phyloP scores from a whole-genome alignment of 2,329 filamentous ascomycete genomes.

The Exophiala bonariae region DNA sequence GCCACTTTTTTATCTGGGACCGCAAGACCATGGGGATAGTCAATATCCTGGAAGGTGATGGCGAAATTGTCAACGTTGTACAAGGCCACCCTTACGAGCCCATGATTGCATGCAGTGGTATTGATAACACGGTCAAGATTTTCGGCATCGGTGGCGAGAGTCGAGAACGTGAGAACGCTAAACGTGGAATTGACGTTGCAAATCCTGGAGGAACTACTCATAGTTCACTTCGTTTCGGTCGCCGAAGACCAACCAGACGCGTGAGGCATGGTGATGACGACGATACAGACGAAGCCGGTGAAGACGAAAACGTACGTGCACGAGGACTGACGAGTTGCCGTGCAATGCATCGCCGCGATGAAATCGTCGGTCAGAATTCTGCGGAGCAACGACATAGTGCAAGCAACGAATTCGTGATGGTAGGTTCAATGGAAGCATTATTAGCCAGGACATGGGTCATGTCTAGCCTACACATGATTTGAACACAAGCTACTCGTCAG shows the following conservation, averaged over 20 bases:
- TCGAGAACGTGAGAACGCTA: conserved; percentile 57
- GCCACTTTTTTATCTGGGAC: conserved; percentile 70
- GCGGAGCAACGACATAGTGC: conserved; percentile 58
- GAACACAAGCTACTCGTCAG: conserved; percentile 2
- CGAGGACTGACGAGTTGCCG: conserved; percentile 56
- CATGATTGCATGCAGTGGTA: conserved; percentile 65
- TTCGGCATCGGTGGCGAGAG: conserved; percentile 58
- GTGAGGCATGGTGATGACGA: conserved; percentile 13
- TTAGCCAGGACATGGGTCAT: conserved; percentile 27
- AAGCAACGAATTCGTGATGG: conserved; percentile 58
- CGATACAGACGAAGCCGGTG: conserved; percentile 14
- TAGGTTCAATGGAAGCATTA: conserved; percentile 37
- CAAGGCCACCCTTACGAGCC: conserved; percentile 69
- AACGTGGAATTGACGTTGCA: conserved; percentile 58
- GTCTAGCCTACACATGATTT: conserved; percentile 23
- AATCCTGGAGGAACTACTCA: conserved; percentile 45
- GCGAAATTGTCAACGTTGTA: conserved; percentile 69
- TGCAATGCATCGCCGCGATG: conserved; percentile 60
- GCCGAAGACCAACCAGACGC: conserved; percentile 27
- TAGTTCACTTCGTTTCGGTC: conserved; percentile 30
- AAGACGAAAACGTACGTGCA: conserved; percentile 1
- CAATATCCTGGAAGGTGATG: conserved; percentile 66
- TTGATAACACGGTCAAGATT: conserved; percentile 68
- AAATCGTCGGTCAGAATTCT: conserved; percentile 64
- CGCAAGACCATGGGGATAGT: conserved; percentile 60